Evolutionary conservation across 192 early-diverging fungal genomes (phyloP).

Genomic region (Allomyces arbusculus): DNA sequence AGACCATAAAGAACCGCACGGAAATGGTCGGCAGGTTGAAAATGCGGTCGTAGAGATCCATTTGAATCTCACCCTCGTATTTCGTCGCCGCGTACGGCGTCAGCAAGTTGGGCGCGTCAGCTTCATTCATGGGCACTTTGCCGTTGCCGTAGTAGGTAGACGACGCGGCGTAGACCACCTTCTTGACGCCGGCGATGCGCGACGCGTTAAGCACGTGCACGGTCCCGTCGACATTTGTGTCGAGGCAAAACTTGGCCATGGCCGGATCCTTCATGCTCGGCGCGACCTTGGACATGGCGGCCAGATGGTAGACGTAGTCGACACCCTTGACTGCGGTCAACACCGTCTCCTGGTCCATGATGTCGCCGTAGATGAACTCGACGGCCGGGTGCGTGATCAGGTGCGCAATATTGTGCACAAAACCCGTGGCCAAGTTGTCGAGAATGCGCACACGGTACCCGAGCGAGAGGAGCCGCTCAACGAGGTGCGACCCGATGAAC

Average conservation of each 20-base stretch:
- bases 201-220: conserved; percentile 63
- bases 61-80: conserved; percentile 23
- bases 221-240: conserved; percentile 76
- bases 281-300: too few relatives aligned
- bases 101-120: conserved; percentile 39
- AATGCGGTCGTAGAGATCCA: too few relatives aligned
- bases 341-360: too few relatives aligned
- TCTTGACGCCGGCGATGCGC: conserved; percentile 55
- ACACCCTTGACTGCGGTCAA: too few relatives aligned
- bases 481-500: conserved; percentile 88
- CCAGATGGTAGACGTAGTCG: too few relatives aligned
- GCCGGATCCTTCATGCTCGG: too few relatives aligned
- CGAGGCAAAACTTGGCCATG: too few relatives aligned
- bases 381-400: too few relatives aligned
- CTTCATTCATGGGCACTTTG: conserved; percentile 39
- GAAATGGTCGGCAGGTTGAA: too few relatives aligned
- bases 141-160: conserved; percentile 78
- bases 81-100: conserved; percentile 82
- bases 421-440: conserved; percentile 75
- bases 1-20: conserved; percentile 17
- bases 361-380: too few relatives aligned
- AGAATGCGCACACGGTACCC: conserved; percentile 70
- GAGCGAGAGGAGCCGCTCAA: conserved; percentile 50
- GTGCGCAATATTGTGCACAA: conserved; percentile 54
- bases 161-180: conserved; percentile 88